phyloP scores from a whole-genome alignment of 176 grass and related monocot species.

The Raddia guianensis region DNA sequence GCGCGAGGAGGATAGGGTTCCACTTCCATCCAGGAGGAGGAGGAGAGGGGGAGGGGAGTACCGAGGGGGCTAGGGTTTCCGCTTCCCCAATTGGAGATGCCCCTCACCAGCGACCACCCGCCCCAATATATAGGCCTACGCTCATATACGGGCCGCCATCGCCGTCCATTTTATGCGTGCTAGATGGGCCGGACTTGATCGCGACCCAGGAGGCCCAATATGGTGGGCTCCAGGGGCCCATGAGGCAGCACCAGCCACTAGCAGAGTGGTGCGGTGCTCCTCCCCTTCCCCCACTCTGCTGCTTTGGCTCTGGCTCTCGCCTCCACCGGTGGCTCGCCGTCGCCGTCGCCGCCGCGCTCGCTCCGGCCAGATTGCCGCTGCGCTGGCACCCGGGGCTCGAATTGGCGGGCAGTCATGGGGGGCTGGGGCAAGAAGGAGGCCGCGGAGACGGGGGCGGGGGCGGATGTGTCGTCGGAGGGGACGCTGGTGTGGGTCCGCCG shows the following conservation, averaged over 20 bases:
- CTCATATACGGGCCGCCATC: too few species aligned
- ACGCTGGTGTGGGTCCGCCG: conserved; percentile 71
- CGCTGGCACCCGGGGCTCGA: conserved; percentile 12
- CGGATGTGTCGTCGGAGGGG: conserved; percentile 48
- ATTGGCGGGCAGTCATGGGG: conserved; percentile 25
- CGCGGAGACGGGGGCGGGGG: not conserved
- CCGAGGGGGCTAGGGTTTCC: conserved; percentile 39
- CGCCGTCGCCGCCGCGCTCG: not conserved
- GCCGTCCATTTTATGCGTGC: too few species aligned
- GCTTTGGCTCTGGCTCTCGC: too few species aligned
- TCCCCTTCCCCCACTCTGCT: too few species aligned
- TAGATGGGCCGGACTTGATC: too few species aligned
- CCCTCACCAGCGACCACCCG: too few species aligned
- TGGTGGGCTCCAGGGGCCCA: too few species aligned
- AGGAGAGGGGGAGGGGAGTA: not conserved
- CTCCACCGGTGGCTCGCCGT: too few species aligned
- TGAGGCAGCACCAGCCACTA: too few species aligned
- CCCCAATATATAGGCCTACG: too few species aligned
- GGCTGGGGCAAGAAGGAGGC: not conserved
- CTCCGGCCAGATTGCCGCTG: not conserved
- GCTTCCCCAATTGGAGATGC: not conserved
- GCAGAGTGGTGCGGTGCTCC: too few species aligned
- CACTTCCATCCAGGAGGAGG: not conserved
- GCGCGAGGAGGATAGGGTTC: conserved; percentile 1
- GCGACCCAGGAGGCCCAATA: too few species aligned